Evolutionary conservation across 2,329 filamentous ascomycete species (phyloP), one percentile per base, ranked within the genome.

Genomic region (Botrytis hyacinthi): DNA sequence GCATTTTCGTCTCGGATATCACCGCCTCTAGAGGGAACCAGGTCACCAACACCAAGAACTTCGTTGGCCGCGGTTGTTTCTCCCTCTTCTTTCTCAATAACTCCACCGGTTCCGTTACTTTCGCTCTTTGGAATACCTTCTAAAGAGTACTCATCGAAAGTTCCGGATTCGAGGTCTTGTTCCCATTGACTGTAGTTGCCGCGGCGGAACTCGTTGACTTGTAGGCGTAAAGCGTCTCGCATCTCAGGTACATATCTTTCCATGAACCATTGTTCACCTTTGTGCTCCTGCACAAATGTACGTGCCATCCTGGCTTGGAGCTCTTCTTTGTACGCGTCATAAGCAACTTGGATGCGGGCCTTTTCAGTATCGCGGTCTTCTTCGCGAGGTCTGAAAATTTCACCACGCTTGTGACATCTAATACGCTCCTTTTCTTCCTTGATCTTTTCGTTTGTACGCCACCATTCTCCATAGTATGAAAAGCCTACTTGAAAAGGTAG

Each of bases 251-350:
- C 91, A 79, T 99, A 99, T 81, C 94, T 91, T 83, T 99, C 96
- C 78, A 92, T 93, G 84, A 99, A 99, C 96, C 96, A 99, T 81
- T 99, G 95, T 82, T 99, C 96, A 61, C 91, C 90, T 81, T 97
- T 97, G 83, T 99, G 96, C 78, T 94, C 92, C 68, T 92, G 89
- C 60, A 99, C 96, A 81, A 99, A 99, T 1, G 89, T 86, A 76
- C 94, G 91, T 0, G 96, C 95, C 92, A 97, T 95, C 81, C 90
- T 91, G 6, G 87, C 89, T 78, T 92, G 90, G 2, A 92, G 83
- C 51, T 91, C 89, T 79, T 92, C 90, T 78, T 91, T 91, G 80
- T 92, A 92, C 0, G 84, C 76, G 78, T 92, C 90, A 77, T 92
- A 92, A 1, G 89, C 89, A 22, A 85, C 85, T 79, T 95, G 93